Percentiles rank a stretch among this genome's conserved stretches.
These are phyloP conservation scores for Gastrolobium bilobum DNA, from an alignment of 306 rosid species.

Conservation along the genomic window DNA sequence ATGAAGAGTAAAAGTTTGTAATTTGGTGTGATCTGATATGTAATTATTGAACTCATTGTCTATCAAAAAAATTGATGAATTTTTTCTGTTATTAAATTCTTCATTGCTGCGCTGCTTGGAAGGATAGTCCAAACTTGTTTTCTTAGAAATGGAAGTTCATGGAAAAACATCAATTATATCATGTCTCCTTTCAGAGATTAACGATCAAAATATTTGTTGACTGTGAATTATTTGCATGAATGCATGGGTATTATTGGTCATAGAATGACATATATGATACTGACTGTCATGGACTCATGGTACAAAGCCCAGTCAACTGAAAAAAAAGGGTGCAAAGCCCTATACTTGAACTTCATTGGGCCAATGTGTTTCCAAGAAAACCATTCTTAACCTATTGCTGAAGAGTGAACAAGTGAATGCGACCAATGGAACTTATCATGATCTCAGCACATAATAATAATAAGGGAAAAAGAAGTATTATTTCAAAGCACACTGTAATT, in stretches of 20 bases:
- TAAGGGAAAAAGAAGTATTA: no score
- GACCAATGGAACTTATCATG: background rate
- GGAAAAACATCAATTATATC: conserved; percentile 8
- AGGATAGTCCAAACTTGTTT: background rate
- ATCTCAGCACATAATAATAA: background rate
- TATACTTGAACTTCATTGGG: background rate
- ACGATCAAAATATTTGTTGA: background rate
- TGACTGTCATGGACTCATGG: background rate
- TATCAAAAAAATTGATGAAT: background rate
- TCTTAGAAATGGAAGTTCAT: background rate
- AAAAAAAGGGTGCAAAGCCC: background rate
- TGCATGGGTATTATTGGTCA: background rate
- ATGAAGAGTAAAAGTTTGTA: conserved; percentile 35
- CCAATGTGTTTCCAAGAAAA: background rate
- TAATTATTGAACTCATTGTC: conserved; percentile 8
- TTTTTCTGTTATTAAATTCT: conserved; percentile 35
- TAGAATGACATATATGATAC: background rate
- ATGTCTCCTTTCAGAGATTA: background rate
- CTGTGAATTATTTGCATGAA: background rate
- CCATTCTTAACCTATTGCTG: background rate
- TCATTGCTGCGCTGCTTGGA: conserved; percentile 5
- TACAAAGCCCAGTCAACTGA: background rate
- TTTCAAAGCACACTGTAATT: no score
- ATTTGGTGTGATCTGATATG: conserved; percentile 35
- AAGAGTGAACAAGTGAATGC: background rate